Evolutionary conservation across 371 early-diverging fungal genomes (phyloP).

Genomic region (Mucor velutinosus): DNA sequence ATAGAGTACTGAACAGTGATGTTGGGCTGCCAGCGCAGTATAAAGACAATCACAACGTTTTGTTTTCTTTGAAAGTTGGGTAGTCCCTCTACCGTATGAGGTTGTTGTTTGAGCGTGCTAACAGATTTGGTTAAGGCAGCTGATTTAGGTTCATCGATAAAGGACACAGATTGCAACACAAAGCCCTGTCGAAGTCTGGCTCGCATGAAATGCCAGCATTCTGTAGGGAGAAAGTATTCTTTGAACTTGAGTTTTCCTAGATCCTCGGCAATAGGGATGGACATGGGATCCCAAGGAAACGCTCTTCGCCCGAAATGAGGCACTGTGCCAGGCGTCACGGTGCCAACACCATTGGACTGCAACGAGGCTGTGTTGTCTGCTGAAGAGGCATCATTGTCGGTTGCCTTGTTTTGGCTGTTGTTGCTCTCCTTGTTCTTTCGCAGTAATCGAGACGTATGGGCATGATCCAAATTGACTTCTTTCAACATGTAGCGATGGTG

Average conservation of each 20-base stretch:
- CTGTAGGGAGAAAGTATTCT: slow-evolving; percentile 71
- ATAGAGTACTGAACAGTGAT: slow-evolving; percentile 90
- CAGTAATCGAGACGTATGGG: slow-evolving; percentile 20
- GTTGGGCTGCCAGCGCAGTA: slow-evolving; percentile 85
- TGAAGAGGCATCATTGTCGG: slow-evolving; percentile 51
- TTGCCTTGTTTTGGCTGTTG: not conserved
- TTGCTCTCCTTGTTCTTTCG: not conserved
- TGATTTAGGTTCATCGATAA: slow-evolving; percentile 38
- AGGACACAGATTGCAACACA: slow-evolving; percentile 63
- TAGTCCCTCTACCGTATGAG: not conserved
- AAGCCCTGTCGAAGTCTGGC: slow-evolving; percentile 90
- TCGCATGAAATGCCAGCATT: slow-evolving; percentile 75
- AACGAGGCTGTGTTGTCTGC: not conserved
- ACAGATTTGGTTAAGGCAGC: not conserved
- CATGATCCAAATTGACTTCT: slow-evolving; percentile 59
- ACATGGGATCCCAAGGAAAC: slow-evolving; percentile 85
- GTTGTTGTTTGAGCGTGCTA: not conserved
- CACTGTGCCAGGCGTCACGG: not conserved
- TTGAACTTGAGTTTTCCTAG: slow-evolving; percentile 75
- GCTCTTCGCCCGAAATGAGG: slow-evolving; percentile 11
- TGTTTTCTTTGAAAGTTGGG: slow-evolving; percentile 10
- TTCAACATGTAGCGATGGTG: slow-evolving; percentile 49
- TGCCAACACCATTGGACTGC: not conserved
- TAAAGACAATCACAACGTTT: slow-evolving; percentile 66
- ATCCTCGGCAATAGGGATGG: slow-evolving; percentile 74